Percentiles rank a stretch among this genome's conserved stretches.
Conservation (phyloP, 1,139 yeast genomes). For the Magnusiomyces suaveolens region DNA sequence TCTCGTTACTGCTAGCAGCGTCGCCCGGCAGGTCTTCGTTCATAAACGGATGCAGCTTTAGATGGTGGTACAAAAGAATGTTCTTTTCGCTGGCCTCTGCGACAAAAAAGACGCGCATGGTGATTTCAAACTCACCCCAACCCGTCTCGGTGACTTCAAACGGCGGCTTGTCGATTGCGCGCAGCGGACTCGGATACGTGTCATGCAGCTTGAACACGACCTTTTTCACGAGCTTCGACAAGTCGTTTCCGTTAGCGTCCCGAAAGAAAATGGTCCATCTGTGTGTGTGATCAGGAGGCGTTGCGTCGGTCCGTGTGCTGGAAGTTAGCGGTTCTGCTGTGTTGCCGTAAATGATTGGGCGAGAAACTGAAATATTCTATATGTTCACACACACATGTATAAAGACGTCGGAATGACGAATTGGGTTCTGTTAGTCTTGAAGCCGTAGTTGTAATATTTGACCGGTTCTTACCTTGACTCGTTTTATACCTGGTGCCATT, state of each 20-base stretch:
- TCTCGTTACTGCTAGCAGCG: conserved; percentile 16
- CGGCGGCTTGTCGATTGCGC: conserved; percentile 83
- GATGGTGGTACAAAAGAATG: conserved; percentile 74
- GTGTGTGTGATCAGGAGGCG: conserved; percentile 89
- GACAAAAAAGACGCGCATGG: conserved; percentile 75
- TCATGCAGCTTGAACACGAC: conserved; percentile 93
- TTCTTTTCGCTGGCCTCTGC: conserved; percentile 84
- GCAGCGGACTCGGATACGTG: conserved; percentile 75
- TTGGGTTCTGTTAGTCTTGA: too few relatives aligned
- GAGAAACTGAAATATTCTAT: conserved; percentile 64
- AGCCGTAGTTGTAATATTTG: too few relatives aligned
- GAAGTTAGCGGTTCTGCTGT: conserved; percentile 59
- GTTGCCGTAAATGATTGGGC: conserved; percentile 85
- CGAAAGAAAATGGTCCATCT: conserved; percentile 89
- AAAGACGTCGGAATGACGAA: too few relatives aligned
- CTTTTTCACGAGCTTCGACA: conserved; percentile 74
- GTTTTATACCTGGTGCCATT: conserved; percentile 14
- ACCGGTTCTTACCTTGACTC: conserved; percentile 12
- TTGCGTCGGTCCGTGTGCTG: conserved; percentile 50
- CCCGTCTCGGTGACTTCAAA: conserved; percentile 96
- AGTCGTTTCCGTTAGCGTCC: conserved; percentile 67
- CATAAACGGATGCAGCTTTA: conserved; percentile 84
- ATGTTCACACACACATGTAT: background rate
- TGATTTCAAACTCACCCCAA: conserved; percentile 98
- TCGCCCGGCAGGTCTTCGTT: conserved; percentile 24